Evolutionary conservation across 73 alveolate genomes (phyloP), one percentile per base, ranked within the genome.

Genomic region (Paramecium pentaurelia): DNA sequence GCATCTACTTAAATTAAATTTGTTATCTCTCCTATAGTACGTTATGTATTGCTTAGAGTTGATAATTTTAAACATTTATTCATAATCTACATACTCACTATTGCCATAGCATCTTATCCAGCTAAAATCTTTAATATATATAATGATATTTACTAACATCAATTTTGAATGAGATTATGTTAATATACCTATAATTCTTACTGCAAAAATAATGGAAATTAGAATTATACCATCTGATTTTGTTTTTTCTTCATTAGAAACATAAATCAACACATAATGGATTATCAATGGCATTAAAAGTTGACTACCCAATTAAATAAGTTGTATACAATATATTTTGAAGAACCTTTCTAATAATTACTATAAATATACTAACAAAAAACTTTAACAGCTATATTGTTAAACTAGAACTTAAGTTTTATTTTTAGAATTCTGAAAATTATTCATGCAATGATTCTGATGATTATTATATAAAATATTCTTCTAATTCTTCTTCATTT

Each of bases 1-100:
- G 88, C 89, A 68, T 87, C 93, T 8, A 87, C 93, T 40, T 87
- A 64, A 9, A 87, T 59, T 59, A 87, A 54, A 87, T 87, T 87
- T 10, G 73, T 77, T 8, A 87, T 44, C 16, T 54, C 32, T 59
- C 93, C 93, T 64, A 28, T 51, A 36, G 84, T 42, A 38, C 45
- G 73, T 59, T 87, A 58, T 4, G 54, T 77, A 16, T 73, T 87
- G 18, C 93, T 87, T 27, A 42, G 10, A n/a, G 73, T 37, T 6
- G 93, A 87, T 14, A 64, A 54, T 6, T 54, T 54, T 54, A 54
- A 54, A 8, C 70, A 54, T 18, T 54, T 40, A 8, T 77, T 86
- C 77, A 86, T 68, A 20, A 54, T 4, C 70, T 54, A 54, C 70
- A 54, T 54, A 54, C 70, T 54, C 20, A 54, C 25, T 4, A 54